Evolutionary conservation across 73 alveolate species (phyloP).

Genomic region (Tetrahymena elliotti): DNA sequence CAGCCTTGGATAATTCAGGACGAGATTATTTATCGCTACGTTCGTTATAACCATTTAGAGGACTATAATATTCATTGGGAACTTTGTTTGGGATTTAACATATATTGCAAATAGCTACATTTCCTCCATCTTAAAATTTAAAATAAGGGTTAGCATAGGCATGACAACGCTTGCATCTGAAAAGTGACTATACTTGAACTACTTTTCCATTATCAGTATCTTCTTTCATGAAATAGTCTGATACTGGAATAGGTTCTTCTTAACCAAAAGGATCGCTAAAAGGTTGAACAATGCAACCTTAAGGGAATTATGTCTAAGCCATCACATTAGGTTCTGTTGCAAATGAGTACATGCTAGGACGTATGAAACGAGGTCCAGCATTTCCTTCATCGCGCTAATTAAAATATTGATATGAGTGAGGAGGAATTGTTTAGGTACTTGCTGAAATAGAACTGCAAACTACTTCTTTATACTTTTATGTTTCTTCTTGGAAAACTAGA

Average conservation of each 20-base stretch:
- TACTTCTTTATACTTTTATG: neutral
- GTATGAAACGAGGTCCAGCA: slow-evolving; percentile 62
- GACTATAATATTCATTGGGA: slow-evolving; percentile 45
- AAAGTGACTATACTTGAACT: slow-evolving; percentile 36
- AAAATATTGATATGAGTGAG: neutral
- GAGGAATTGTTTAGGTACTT: neutral
- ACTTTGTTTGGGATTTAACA: slow-evolving; percentile 51
- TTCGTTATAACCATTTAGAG: slow-evolving; percentile 17
- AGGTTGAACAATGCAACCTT: slow-evolving; percentile 30
- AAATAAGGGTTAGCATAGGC: slow-evolving; percentile 64
- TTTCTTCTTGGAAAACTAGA: neutral
- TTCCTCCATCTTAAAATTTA: slow-evolving; percentile 49
- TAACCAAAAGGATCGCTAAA: slow-evolving; percentile 6
- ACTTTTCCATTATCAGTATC: neutral
- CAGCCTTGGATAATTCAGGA: slow-evolving; percentile 60
- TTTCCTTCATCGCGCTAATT: slow-evolving; percentile 54
- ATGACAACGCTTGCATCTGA: slow-evolving; percentile 62
- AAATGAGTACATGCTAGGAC: slow-evolving; percentile 42
- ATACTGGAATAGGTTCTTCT: slow-evolving; percentile 17
- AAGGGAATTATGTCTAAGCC: slow-evolving; percentile 21
- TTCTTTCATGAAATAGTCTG: slow-evolving; percentile 1
- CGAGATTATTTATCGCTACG: slow-evolving; percentile 52
- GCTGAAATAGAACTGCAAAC: neutral
- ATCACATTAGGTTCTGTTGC: slow-evolving; percentile 25
- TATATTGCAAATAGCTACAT: slow-evolving; percentile 52